phyloP scores from a whole-genome alignment of 139 green algal genomes.

The Raphidocelis subcapitata region DNA sequence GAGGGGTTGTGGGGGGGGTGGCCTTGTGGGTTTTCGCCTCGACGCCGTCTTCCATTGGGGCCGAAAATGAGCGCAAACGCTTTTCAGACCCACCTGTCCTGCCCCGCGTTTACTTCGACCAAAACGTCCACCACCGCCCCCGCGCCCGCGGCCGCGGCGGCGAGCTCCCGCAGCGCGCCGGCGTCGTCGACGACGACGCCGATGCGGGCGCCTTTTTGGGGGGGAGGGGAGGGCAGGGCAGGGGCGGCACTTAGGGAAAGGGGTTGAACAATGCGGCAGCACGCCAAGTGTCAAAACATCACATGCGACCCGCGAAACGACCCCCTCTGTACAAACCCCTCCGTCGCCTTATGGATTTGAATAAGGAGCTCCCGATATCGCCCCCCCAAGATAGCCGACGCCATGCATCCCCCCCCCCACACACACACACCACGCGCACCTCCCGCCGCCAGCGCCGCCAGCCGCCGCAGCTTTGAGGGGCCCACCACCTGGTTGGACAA shows the following conservation, averaged over 20 bases:
- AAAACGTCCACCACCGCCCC: conserved; percentile 33
- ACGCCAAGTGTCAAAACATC: background rate
- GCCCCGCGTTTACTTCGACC: conserved; percentile 49
- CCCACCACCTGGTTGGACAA: conserved; percentile 47
- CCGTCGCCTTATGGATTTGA: too few relatives aligned
- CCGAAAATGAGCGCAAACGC: background rate
- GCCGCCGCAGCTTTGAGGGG: conserved; percentile 36
- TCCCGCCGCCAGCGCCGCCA: conserved; percentile 32
- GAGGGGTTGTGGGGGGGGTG: background rate
- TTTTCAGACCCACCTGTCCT: conserved; percentile 32
- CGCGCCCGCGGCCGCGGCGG: background rate
- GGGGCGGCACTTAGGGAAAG: background rate
- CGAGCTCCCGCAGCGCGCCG: conserved; percentile 27
- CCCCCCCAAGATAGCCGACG: background rate
- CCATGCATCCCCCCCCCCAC: background rate
- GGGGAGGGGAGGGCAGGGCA: background rate
- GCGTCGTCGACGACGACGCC: conserved; percentile 29
- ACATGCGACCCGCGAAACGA: background rate
- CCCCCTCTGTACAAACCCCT: too few relatives aligned
- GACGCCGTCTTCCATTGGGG: too few relatives aligned
- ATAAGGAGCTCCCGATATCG: background rate
- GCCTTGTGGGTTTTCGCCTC: background rate
- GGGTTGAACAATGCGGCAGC: background rate
- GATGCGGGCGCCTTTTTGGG: conserved; percentile 31
- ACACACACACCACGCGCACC: conserved; percentile 5